Percentiles rank a stretch among this genome's conserved stretches.
Evolutionary conservation across 805 yeast genomes (phyloP).

Genomic region (Komagataella ulmi): DNA sequence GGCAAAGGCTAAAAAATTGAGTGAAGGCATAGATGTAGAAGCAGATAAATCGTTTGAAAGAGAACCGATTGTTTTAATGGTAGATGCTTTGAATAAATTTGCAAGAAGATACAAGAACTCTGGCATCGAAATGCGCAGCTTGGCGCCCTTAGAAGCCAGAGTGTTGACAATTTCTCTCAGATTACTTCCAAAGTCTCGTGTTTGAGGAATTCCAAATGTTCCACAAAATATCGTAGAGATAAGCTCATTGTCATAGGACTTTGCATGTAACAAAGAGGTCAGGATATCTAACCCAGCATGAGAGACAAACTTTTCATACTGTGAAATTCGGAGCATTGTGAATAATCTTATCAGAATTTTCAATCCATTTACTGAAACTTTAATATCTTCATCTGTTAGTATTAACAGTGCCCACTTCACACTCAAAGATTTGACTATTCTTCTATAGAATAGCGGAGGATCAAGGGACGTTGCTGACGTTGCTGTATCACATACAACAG

Average conservation of each 20-base stretch:
- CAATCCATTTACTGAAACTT: constrained; percentile 25
- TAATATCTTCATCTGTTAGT: constrained; percentile 24
- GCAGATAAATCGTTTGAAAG: background rate
- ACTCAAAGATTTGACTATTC: constrained; percentile 38
- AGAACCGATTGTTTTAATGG: background rate
- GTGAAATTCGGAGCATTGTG: constrained; percentile 28
- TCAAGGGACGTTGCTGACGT: constrained; percentile 3
- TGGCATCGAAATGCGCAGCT: constrained; percentile 28
- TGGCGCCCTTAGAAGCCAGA: constrained; percentile 9
- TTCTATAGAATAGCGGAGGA: constrained; percentile 19
- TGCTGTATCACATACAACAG: constrained; percentile 25
- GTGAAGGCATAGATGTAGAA: background rate
- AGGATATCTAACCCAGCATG: constrained; percentile 38
- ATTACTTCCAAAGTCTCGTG: constrained; percentile 6
- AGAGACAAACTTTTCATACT: constrained; percentile 33
- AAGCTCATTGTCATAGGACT: constrained; percentile 36
- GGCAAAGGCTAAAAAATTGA: background rate
- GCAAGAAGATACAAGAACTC: background rate
- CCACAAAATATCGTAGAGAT: constrained; percentile 27
- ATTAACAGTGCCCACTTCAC: constrained; percentile 54
- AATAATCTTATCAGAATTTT: constrained; percentile 35
- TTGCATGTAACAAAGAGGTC: constrained; percentile 26
- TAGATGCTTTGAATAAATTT: background rate
- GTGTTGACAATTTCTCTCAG: constrained; percentile 5
- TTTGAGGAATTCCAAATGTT: constrained; percentile 28